Evolutionary conservation across 805 yeast genomes (phyloP), one percentile per base, ranked within the genome.

Genomic region (Starmerella stellata): DNA sequence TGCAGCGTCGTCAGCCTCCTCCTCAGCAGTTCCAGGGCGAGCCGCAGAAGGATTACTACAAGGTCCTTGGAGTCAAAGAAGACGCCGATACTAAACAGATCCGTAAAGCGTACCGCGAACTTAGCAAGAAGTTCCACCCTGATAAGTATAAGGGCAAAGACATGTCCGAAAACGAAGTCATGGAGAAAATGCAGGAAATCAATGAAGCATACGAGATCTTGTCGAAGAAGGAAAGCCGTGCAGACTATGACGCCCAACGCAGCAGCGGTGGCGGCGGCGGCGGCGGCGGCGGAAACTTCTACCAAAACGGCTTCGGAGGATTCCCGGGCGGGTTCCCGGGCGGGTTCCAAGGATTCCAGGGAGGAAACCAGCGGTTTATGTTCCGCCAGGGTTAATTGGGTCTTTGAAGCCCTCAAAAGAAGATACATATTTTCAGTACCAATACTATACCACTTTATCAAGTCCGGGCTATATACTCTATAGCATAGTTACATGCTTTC

Each of bases 181-280:
- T 82, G 57, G 63, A 63, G 36, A 80, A 78, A 51, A 90, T 87
- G 85, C 82, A 92, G 35, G 85, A 77, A 39, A 79, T 87, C 45
- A 90, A 87, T 57, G 81, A 78, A 53, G 96, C 96, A 0, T 83
- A 90, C 57, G 95, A 83, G 54, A 75, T 77, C 2, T 63, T 87
- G 28, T 70, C 83, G 8, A 73, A 78, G 47, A 70, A 71, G 2
- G 78, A 73, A 34, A 61, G 69, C 42, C 68, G 74, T 42, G 68
- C 62, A 34, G 68, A 73, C 35, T 87, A 78, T 51, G 94, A 85
- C 53, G 46, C 35, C 21, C 42, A 35, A 30, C 44, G 49, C 14
- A 9, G 29, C 4, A 43, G 42, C 31, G 40, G 41, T 28, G 38
- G 38, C 29, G 40, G 41, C 23, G 40, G 39, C 27, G 38, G 38